A percentile compares a stretch with the other conserved stretches of the same genome.
phyloP scores from a whole-genome alignment of 2,329 filamentous ascomycete genomes.

The Sclerotinia nivalis region DNA sequence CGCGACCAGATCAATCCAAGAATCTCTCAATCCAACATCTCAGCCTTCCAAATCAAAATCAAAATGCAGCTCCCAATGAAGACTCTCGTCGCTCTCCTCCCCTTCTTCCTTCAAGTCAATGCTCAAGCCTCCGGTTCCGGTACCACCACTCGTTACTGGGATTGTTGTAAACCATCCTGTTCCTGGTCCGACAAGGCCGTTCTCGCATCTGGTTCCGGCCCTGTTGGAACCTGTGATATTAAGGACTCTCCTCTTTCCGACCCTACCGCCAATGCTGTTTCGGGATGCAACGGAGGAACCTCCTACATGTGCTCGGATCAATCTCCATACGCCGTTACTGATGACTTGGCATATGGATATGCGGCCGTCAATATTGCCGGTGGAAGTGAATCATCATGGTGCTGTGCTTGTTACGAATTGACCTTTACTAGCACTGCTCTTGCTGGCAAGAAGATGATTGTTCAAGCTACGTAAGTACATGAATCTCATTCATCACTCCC shows the following conservation, averaged over 20 bases:
- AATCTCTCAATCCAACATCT: not conserved
- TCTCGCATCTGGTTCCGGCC: slow-evolving; percentile 43
- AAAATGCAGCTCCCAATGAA: slow-evolving; percentile 27
- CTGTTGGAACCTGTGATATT: slow-evolving; percentile 41
- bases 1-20: not conserved
- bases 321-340: slow-evolving; percentile 61
- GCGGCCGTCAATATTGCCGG: slow-evolving; percentile 56
- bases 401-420: slow-evolving; percentile 63
- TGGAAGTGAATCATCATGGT: slow-evolving; percentile 59
- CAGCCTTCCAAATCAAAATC: not conserved
- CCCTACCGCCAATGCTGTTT: slow-evolving; percentile 45
- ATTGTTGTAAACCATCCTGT: slow-evolving; percentile 73
- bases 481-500: not conserved
- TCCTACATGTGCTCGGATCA: slow-evolving; percentile 61
- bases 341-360: slow-evolving; percentile 60
- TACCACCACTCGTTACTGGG: slow-evolving; percentile 53
- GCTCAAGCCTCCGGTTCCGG: slow-evolving; percentile 33
- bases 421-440: slow-evolving; percentile 52
- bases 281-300: slow-evolving; percentile 50
- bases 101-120: slow-evolving; percentile 34
- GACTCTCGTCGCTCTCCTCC: slow-evolving; percentile 35
- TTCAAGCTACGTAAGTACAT: slow-evolving; percentile 46
- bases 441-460: slow-evolving; percentile 61
- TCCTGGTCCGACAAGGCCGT: slow-evolving; percentile 59
- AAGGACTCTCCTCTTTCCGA: slow-evolving; percentile 56